Conservation (phyloP, 768 basidiomycete species). For the Russula foetens region DNA sequence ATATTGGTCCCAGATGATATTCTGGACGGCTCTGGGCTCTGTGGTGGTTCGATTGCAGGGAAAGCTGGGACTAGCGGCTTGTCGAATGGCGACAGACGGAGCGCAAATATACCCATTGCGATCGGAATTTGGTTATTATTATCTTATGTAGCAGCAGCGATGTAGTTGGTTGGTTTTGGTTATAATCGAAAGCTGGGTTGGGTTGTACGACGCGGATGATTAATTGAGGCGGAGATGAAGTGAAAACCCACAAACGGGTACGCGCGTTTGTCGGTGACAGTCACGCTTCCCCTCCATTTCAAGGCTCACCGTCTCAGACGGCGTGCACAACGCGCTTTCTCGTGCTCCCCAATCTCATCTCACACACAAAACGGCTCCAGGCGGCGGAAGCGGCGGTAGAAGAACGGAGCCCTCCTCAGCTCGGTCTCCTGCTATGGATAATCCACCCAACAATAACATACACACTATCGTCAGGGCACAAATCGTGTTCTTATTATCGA, state of each 20-base stretch:
- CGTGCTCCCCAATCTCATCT: slow-evolving; percentile 10
- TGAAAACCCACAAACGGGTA: background rate
- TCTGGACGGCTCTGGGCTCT: slow-evolving; percentile 33
- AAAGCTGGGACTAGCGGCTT: background rate
- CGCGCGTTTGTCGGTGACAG: slow-evolving; percentile 4
- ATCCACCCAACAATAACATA: slow-evolving; percentile 75
- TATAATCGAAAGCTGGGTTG: background rate
- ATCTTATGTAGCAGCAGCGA: background rate
- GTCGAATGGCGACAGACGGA: background rate
- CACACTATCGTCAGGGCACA: slow-evolving; percentile 94
- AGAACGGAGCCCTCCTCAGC: slow-evolving; percentile 31
- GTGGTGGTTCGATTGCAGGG: slow-evolving; percentile 10
- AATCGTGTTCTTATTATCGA: slow-evolving; percentile 95
- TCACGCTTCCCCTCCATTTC: slow-evolving; percentile 9
- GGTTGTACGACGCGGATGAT: background rate
- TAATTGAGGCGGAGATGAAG: slow-evolving; percentile 13
- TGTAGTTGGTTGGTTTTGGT: too few species aligned
- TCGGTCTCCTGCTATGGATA: slow-evolving; percentile 77
- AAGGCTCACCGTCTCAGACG: slow-evolving; percentile 21
- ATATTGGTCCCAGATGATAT: slow-evolving; percentile 40
- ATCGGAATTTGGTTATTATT: background rate
- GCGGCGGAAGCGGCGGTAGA: slow-evolving; percentile 30
- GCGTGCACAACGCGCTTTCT: slow-evolving; percentile 19
- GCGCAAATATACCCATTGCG: background rate
- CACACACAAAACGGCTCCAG: slow-evolving; percentile 31